Percentiles rank a stretch among this genome's conserved stretches.
phyloP scores from a whole-genome alignment of 257 asterid genomes.

The Craterostigma plantagineum region DNA sequence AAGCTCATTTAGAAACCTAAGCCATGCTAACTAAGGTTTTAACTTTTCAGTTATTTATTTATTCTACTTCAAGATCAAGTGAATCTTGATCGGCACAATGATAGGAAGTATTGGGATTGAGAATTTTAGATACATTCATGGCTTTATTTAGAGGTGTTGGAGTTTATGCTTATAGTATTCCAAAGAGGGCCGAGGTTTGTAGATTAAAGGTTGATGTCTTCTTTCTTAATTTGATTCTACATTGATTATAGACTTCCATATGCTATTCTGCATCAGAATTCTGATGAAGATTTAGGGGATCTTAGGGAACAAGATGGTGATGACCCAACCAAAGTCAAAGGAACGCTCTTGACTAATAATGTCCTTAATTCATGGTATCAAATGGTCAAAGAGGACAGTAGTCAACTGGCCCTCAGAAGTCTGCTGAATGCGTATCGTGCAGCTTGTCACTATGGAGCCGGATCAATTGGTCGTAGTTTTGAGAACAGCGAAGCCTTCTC shows the following conservation, averaged over 20 bases:
- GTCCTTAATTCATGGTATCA: conserved; percentile 42
- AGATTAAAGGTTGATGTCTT: background rate
- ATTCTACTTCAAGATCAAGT: too few species aligned
- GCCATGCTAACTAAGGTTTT: too few species aligned
- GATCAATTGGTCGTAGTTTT: conserved; percentile 35
- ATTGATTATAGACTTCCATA: conserved; percentile 3
- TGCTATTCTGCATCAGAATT: conserved; percentile 27
- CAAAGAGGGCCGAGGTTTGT: background rate
- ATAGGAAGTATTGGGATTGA: background rate
- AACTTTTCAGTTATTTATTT: too few species aligned
- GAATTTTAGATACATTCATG: too few species aligned
- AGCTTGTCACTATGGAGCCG: conserved; percentile 80
- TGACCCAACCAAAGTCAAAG: conserved; percentile 18
- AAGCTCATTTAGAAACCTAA: too few species aligned
- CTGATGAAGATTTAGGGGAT: conserved; percentile 58
- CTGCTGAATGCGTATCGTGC: conserved; percentile 85
- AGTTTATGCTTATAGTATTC: too few species aligned
- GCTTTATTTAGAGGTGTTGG: too few species aligned
- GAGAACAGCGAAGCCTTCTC: conserved; percentile 54
- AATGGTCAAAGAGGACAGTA: conserved; percentile 35
- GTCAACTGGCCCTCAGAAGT: conserved; percentile 33
- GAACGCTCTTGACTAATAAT: conserved; percentile 30
- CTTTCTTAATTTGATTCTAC: background rate
- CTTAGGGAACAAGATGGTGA: conserved; percentile 27
- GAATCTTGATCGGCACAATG: too few species aligned